Evolutionary conservation across 2,329 filamentous ascomycete genomes (phyloP), one percentile per base, ranked within the genome.

Genomic region (Penicillium rolfsii): DNA sequence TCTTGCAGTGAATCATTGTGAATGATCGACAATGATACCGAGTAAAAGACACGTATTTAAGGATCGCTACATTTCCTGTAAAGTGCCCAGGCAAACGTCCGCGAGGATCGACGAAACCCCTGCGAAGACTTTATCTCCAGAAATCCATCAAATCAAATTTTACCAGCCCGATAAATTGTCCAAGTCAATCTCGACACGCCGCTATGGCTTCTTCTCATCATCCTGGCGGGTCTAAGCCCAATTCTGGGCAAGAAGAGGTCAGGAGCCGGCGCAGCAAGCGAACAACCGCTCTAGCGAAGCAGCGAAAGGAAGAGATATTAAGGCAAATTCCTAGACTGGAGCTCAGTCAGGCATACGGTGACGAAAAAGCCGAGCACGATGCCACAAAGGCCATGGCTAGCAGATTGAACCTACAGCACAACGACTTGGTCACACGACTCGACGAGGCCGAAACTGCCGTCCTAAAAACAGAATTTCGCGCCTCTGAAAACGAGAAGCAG

Each of bases 371-470:
- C 36, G 24, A 43, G 26, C 36, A 43, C 12, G 52, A 54, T n/a
- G 36, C 52, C n/a, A 36, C 36, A 8, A 43, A 43, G 7, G 36
- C 36, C 22, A 33, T 19, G 2, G 52, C 16, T 9, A n/a, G 24
- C n/a, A 54, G 36, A 33, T 43, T 54, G 36, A 28, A 28, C 24
- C n/a, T 28, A 7, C 14, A 43, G 16, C 36, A 54, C 24, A 41
- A 45, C 3, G 52, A 54, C n/a, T 26, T 54, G 26, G 40, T 41
- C 38, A 36, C 16, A 8, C 52, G 52, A 14, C 26, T 43, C 14
- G 52, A 54, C n/a, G 52, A 54, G 24, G 24, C 36, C 26, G 52
- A 54, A 22, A 24, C 40, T 4, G 52, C n/a, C 28, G 26, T 54
- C 11, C 26, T 38, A n/a, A 54, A 14, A 1, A n/a, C 38, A 1